These are phyloP conservation scores for Sedum album DNA, from an alignment of 164 flowering plant genomes.

Conservation along the genomic window DNA sequence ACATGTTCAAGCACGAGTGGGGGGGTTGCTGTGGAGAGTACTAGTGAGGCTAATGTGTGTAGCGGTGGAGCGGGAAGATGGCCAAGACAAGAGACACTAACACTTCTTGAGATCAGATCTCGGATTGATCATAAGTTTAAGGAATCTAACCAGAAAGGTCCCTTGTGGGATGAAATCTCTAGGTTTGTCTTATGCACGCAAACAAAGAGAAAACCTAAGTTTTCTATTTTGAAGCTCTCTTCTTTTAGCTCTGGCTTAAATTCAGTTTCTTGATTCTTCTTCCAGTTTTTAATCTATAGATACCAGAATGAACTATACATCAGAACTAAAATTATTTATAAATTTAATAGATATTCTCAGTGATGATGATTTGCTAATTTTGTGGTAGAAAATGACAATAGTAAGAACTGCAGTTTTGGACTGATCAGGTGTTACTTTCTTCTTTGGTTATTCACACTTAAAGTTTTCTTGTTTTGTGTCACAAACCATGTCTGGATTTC, in stretches of 20 bases:
- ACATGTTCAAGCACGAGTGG: not conserved
- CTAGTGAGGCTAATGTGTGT: constrained; percentile 15
- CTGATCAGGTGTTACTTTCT: constrained; percentile 13
- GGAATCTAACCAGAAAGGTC: constrained; percentile 95
- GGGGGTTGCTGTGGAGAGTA: constrained; percentile 19
- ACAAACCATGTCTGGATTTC: constrained; percentile 5
- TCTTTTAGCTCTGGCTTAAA: no score
- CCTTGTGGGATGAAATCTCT: constrained; percentile 94
- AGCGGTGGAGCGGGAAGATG: constrained; percentile 53
- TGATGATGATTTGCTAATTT: constrained; percentile 1
- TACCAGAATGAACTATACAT: no score
- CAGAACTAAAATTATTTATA: not conserved
- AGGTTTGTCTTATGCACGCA: constrained; percentile 35
- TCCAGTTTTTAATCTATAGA: not conserved
- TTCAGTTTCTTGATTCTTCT: no score
- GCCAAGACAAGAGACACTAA: constrained; percentile 94
- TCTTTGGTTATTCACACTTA: constrained; percentile 5
- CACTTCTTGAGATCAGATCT: constrained; percentile 88
- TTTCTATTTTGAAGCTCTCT: not conserved
- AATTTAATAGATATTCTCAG: not conserved
- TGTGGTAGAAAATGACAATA: constrained; percentile 13
- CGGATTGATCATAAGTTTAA: constrained; percentile 77
- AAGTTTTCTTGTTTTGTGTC: constrained; percentile 9
- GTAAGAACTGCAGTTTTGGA: constrained; percentile 7
- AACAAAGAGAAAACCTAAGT: not conserved